Conservation (phyloP, 1,284 basidiomycete species). For the Ustilago tritici region DNA sequence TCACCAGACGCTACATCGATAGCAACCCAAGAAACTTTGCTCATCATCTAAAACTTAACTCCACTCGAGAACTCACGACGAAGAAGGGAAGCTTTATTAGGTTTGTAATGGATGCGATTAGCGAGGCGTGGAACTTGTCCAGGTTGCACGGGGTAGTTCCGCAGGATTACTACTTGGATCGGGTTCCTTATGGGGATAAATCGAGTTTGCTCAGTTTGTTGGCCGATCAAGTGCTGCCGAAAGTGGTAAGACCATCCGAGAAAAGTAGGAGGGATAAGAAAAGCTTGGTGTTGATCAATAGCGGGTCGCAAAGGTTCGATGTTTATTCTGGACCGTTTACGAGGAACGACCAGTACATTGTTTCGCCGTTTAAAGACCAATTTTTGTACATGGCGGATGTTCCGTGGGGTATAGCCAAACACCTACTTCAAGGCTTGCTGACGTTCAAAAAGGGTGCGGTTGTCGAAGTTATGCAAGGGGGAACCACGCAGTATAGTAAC, state of each 20-base stretch:
- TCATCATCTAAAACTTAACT: slow-evolving; percentile 46
- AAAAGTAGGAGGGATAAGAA: slow-evolving; percentile 40
- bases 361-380: slow-evolving; percentile 62
- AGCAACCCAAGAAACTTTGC: slow-evolving; percentile 71
- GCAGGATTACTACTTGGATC: slow-evolving; percentile 67
- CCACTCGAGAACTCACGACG: slow-evolving; percentile 56
- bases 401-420: slow-evolving; percentile 55
- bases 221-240: slow-evolving; percentile 58
- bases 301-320: slow-evolving; percentile 66
- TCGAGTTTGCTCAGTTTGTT: slow-evolving; percentile 62
- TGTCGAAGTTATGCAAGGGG: slow-evolving; percentile 44
- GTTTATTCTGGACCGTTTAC: slow-evolving; percentile 64
- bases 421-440: slow-evolving; percentile 47
- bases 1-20: slow-evolving; percentile 72
- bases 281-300: slow-evolving; percentile 65
- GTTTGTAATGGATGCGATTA: slow-evolving; percentile 60
- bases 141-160: slow-evolving; percentile 62
- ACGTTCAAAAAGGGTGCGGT: slow-evolving; percentile 49
- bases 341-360: slow-evolving; percentile 67
- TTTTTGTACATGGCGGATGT: slow-evolving; percentile 65
- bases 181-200: slow-evolving; percentile 52
- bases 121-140: slow-evolving; percentile 61
- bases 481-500: slow-evolving; percentile 30
- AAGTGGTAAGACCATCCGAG: slow-evolving; percentile 62
- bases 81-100: slow-evolving; percentile 59